Percentiles rank a stretch among this genome's conserved stretches.
Conservation (phyloP, 164 flowering plant genomes). For the grape (Vitis vinifera) region DNA sequence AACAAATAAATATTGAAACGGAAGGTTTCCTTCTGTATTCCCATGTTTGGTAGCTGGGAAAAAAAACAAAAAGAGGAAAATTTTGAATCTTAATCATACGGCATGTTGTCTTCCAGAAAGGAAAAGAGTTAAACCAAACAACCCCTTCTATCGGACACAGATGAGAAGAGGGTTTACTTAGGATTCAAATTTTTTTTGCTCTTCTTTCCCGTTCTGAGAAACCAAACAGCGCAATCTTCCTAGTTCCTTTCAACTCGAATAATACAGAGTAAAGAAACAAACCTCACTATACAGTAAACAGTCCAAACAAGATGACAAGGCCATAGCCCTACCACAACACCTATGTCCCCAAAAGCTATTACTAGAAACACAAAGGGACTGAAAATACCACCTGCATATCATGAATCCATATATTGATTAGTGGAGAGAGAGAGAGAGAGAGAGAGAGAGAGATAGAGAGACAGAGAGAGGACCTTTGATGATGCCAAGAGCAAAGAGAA, state of each 20-base stretch:
- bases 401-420: no score
- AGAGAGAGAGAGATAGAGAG: constrained; percentile 4
- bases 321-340: constrained; percentile 16
- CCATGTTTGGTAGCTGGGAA: background rate
- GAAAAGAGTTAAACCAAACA: no score
- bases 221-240: background rate
- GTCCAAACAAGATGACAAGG: constrained; percentile 17
- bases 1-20: background rate
- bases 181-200: background rate
- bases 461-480: constrained; percentile 6
- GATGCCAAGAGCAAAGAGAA: constrained; percentile 3
- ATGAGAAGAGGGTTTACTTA: no score
- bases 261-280: background rate
- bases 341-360: constrained; percentile 14
- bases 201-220: background rate
- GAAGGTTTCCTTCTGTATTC: background rate
- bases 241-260: background rate
- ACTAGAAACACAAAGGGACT: constrained; percentile 19
- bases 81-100: no score
- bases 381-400: constrained; percentile 9
- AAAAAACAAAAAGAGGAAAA: background rate
- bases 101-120: no score
- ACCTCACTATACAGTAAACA: constrained; percentile 11
- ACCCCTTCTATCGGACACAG: no score
- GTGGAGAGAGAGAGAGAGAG: no score